phyloP scores from a whole-genome alignment of 148 eudicot species.

The Rhododendron ferrugineum region DNA sequence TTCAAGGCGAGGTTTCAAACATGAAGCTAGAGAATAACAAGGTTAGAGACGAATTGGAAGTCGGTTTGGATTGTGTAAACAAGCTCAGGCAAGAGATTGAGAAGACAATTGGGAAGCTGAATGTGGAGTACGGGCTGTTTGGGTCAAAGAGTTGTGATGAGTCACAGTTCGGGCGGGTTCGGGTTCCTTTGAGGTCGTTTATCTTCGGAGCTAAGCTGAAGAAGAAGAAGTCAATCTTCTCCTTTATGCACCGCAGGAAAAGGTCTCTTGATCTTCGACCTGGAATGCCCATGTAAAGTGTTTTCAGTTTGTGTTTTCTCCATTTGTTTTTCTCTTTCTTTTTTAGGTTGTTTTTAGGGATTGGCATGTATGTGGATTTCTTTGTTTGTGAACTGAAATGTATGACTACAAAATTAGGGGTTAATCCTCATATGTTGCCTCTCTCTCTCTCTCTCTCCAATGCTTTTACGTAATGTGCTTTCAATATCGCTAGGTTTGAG shows the following conservation, averaged over 20 bases:
- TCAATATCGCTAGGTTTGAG: too few relatives aligned
- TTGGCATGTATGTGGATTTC: constrained; percentile 9
- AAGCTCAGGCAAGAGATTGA: constrained; percentile 57
- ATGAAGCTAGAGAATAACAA: constrained; percentile 95
- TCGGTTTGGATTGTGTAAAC: constrained; percentile 62
- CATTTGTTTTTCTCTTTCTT: not conserved
- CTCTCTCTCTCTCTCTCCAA: not conserved
- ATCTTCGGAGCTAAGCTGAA: constrained; percentile 67
- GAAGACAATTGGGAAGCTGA: constrained; percentile 41
- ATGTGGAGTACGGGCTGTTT: constrained; percentile 46
- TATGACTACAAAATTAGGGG: not conserved
- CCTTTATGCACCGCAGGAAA: constrained; percentile 41
- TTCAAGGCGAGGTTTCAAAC: constrained; percentile 81
- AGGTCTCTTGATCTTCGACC: constrained; percentile 14
- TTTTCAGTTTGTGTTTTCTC: not conserved
- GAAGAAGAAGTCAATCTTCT: constrained; percentile 61
- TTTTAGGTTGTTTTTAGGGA: constrained; percentile 1
- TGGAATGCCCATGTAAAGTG: constrained; percentile 7
- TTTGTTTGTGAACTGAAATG: not conserved
- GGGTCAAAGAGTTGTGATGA: constrained; percentile 27
- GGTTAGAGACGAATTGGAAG: constrained; percentile 71
- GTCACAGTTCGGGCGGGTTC: constrained; percentile 14
- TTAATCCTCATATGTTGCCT: not conserved
- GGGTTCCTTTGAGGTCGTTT: constrained; percentile 68
- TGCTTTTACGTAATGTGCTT: not conserved